Evolutionary conservation across 78 protist genomes (phyloP).

Genomic region (Andalucia godoyi): DNA sequence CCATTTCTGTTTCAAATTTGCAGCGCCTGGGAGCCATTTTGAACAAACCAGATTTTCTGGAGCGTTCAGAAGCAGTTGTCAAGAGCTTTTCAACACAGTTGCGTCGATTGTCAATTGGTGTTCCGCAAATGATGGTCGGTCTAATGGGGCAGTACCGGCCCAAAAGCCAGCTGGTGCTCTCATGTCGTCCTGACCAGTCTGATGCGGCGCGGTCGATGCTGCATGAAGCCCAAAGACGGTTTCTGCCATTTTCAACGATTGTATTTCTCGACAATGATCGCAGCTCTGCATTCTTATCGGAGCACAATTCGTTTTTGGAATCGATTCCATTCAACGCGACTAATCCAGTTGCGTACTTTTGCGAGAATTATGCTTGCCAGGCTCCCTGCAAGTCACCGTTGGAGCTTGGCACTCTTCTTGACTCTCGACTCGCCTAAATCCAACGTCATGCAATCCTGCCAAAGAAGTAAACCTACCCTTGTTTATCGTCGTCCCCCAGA

Average conservation of each 20-base stretch:
- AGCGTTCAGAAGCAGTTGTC: not conserved
- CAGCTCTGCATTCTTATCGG: not conserved
- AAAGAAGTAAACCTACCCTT: no score
- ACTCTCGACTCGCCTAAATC: no score
- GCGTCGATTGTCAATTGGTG: not conserved
- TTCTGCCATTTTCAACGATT: not conserved
- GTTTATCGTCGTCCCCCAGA: no score
- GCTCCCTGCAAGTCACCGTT: conserved; percentile 1
- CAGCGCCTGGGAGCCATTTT: not conserved
- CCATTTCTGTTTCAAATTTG: not conserved
- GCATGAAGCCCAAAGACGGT: not conserved
- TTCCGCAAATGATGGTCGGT: not conserved
- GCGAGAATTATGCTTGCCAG: not conserved
- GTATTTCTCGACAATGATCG: not conserved
- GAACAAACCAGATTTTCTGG: not conserved
- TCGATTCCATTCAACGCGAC: not conserved
- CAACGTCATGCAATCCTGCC: no score
- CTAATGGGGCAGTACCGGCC: not conserved
- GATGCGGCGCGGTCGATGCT: not conserved
- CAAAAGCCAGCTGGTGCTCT: not conserved
- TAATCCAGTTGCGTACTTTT: not conserved
- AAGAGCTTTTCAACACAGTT: not conserved
- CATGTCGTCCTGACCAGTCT: not conserved
- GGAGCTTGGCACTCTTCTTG: no score
- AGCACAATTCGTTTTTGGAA: not conserved